phyloP scores from a whole-genome alignment of 2,329 filamentous ascomycete genomes.

The Aureobasidium sp. region DNA sequence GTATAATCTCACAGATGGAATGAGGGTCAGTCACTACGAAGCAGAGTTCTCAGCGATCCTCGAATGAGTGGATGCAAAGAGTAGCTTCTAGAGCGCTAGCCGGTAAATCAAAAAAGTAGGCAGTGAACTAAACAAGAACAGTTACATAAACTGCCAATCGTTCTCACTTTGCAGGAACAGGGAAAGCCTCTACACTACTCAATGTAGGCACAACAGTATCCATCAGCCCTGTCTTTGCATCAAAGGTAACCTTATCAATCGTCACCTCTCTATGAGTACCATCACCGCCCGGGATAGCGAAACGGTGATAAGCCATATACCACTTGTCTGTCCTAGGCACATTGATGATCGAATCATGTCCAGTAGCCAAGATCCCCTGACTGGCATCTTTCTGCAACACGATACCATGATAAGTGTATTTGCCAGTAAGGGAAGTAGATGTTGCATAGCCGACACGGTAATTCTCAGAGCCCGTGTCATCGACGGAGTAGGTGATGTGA shows the following conservation, averaged over 20 bases:
- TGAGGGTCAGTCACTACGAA: background rate
- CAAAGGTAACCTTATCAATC: conserved; percentile 36
- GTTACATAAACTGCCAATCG: too few species aligned
- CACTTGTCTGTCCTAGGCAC: conserved; percentile 42
- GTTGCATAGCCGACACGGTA: conserved; percentile 44
- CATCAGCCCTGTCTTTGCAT: conserved; percentile 31
- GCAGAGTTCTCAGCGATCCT: background rate
- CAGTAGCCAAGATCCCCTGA: conserved; percentile 39
- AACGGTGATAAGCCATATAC: conserved; percentile 45
- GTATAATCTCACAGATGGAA: background rate
- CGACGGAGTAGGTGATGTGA: conserved; percentile 43
- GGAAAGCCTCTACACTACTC: conserved; percentile 18
- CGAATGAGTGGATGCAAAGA: background rate
- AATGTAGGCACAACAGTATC: conserved; percentile 32
- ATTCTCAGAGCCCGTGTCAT: conserved; percentile 39
- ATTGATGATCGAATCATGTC: conserved; percentile 40
- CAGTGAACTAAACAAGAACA: too few species aligned
- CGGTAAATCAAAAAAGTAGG: too few species aligned
- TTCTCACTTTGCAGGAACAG: background rate
- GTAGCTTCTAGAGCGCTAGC: too few species aligned
- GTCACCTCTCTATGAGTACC: conserved; percentile 38
- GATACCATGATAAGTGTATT: conserved; percentile 39
- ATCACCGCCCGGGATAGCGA: conserved; percentile 38
- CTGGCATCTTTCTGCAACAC: conserved; percentile 36
- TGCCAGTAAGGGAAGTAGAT: conserved; percentile 30